These are phyloP conservation scores for Vigna angularis DNA, from an alignment of 306 rosid genomes.

Conservation along the genomic window DNA sequence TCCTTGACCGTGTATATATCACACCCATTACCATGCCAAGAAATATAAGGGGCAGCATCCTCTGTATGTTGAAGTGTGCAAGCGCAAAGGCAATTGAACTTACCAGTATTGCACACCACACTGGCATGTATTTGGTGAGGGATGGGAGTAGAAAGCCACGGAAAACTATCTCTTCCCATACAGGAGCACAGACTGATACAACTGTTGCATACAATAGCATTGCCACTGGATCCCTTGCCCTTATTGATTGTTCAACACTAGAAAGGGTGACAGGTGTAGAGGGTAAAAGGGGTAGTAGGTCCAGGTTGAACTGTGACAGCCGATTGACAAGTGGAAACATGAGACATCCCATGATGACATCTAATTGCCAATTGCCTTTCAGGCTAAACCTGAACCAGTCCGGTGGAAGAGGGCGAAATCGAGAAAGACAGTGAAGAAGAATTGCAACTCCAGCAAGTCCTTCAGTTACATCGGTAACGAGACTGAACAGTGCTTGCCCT, in stretches of 20 bases:
- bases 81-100: slow-evolving; percentile 91
- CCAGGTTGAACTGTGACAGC: slow-evolving; percentile 86
- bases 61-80: slow-evolving; percentile 91
- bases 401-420: slow-evolving; percentile 86
- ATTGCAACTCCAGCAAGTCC: slow-evolving; percentile 88
- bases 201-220: slow-evolving; percentile 84
- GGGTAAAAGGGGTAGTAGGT: slow-evolving; percentile 80
- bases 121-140: slow-evolving; percentile 92
- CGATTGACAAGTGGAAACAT: slow-evolving; percentile 88
- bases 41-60: slow-evolving; percentile 92
- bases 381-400: slow-evolving; percentile 93
- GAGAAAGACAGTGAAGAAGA: slow-evolving; percentile 80
- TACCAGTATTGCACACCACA: slow-evolving; percentile 89
- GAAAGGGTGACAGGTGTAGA: slow-evolving; percentile 80
- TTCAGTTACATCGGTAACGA: slow-evolving; percentile 86
- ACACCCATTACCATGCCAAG: slow-evolving; percentile 95
- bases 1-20: slow-evolving; percentile 84
- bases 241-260: slow-evolving; percentile 89
- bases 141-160: slow-evolving; percentile 97
- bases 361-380: slow-evolving; percentile 84
- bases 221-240: slow-evolving; percentile 92
- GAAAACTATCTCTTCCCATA: slow-evolving; percentile 97
- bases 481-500: slow-evolving; percentile 92
- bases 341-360: slow-evolving; percentile 88
- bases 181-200: slow-evolving; percentile 90